Evolutionary conservation across 2,329 filamentous ascomycete genomes (phyloP).

Genomic region (Ascosphaera aggregata): DNA sequence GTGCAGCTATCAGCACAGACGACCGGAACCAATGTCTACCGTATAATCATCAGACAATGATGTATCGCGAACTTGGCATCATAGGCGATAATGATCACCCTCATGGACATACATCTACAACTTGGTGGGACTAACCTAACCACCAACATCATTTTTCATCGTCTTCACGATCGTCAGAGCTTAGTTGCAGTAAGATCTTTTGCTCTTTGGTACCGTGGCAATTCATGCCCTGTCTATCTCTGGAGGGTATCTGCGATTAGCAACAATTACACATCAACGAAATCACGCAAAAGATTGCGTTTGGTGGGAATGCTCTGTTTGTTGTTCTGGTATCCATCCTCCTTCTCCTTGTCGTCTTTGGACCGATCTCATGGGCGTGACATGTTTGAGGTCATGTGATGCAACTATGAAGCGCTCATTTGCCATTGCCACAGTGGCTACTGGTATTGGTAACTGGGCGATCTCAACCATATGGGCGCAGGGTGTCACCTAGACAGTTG

Average conservation of each 20-base stretch:
- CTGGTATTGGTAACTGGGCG: conserved; percentile 12
- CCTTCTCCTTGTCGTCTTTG: conserved; percentile 23
- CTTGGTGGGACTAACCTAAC: conserved; percentile 26
- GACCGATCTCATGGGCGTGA: conserved; percentile 26
- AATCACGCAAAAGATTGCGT: too few species aligned
- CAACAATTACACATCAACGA: background rate
- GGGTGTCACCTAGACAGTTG: conserved; percentile 7
- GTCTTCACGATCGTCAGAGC: conserved; percentile 24
- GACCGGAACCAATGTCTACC: conserved; percentile 20
- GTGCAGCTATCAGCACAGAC: conserved; percentile 42
- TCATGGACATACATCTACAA: conserved; percentile 39
- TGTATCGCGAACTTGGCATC: conserved; percentile 27
- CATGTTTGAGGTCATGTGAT: conserved; percentile 24
- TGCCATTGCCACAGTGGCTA: conserved; percentile 22
- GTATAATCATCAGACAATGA: conserved; percentile 19
- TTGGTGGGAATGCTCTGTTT: background rate
- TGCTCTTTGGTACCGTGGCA: background rate
- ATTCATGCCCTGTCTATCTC: conserved; percentile 28
- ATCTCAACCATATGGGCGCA: conserved; percentile 1
- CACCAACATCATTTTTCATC: conserved; percentile 20
- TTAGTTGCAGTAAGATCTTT: background rate
- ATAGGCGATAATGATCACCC: conserved; percentile 27
- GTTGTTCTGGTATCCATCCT: conserved; percentile 25
- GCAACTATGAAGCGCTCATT: conserved; percentile 18
- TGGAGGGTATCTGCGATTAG: conserved; percentile 8